Evolutionary conservation across 1,139 yeast species (phyloP), one percentile per base, ranked within the genome.

Genomic region (Kurtzmaniella quercitrusa): DNA sequence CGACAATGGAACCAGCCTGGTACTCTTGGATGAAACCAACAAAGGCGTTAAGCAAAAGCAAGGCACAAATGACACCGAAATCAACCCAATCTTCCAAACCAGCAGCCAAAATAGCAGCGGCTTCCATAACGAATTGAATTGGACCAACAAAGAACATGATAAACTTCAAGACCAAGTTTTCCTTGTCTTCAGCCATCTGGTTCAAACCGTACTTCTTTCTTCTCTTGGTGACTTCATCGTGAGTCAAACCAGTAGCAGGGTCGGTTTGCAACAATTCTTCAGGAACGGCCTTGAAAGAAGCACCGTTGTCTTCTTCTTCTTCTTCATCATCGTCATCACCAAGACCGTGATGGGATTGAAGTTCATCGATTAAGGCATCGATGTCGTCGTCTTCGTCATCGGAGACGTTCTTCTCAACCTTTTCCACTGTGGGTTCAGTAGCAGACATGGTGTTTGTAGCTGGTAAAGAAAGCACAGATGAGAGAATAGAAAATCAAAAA

Each of bases 81-180:
- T 90, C 97, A 65, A 91, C 96, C 97, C 97, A 91, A 76, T 90
- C 97, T 75, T 89, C 94, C 63, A 91, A 81, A 85, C 97, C 97
- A 55, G 96, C 96, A 60, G 98, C 97, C 69, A 91, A 79, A 52
- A 90, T 80, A 60, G 97, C 97, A 62, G 98, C 98, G 66, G 95
- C 90, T 76, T 90, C 97, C 98, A 91, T 91, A 67, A 91, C 97
- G 83, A 91, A 91, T 77, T 91, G 98, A 70, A 91, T 90, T 57
- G 97, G 97, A 75, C 98, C 98, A 55, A 91, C 87, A 68, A 91
- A 91, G 79, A 89, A 91, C 89, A 83, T 82, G 62, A 87, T 65
- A 68, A 91, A 90, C 78, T 91, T 91, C 57, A 89, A 69, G 49
- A 89, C 61, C 71, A 87, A 55, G 73, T 86, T 87, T 73, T 88